phyloP scores from a whole-genome alignment of 2,329 filamentous ascomycete genomes.

The Periconia sp. region DNA sequence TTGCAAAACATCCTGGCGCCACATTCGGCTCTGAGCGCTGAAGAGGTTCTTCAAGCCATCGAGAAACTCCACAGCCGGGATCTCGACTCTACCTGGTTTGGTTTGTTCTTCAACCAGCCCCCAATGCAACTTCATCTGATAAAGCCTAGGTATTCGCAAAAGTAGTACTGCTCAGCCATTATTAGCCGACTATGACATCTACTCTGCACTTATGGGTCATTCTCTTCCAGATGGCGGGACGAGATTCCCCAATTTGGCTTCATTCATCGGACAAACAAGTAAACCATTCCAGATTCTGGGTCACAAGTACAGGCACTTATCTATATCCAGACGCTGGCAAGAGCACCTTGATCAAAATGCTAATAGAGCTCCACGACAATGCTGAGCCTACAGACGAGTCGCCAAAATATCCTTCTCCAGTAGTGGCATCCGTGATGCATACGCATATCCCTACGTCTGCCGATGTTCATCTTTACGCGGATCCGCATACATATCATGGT shows the following conservation, averaged over 20 bases:
- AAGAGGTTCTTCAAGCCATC: too few relatives aligned
- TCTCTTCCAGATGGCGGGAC: neutral
- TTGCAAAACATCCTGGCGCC: too few relatives aligned
- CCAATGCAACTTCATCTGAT: neutral
- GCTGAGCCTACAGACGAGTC: neutral
- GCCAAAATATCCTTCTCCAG: constrained; percentile 1
- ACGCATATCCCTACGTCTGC: constrained; percentile 11
- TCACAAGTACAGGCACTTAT: neutral
- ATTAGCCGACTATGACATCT: constrained; percentile 7
- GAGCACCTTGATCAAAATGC: constrained; percentile 16
- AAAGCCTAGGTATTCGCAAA: constrained; percentile 5
- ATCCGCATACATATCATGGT: constrained; percentile 50
- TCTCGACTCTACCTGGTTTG: constrained; percentile 9
- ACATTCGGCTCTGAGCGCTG: too few relatives aligned
- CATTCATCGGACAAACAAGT: constrained; percentile 15
- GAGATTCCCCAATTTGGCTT: constrained; percentile 11
- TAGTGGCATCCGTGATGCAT: constrained; percentile 1
- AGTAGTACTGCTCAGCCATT: constrained; percentile 3
- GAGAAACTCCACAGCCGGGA: constrained; percentile 6
- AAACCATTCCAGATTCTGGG: neutral
- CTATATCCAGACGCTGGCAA: constrained; percentile 12
- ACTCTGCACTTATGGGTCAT: neutral
- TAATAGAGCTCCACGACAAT: constrained; percentile 12
- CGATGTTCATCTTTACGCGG: constrained; percentile 52
- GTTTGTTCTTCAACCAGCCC: neutral